A percentile compares a stretch with the other conserved stretches of the same genome.
These are phyloP conservation scores for Mallotus nudiflorus DNA, from an alignment of 345 rosid species.

Conservation along the genomic window DNA sequence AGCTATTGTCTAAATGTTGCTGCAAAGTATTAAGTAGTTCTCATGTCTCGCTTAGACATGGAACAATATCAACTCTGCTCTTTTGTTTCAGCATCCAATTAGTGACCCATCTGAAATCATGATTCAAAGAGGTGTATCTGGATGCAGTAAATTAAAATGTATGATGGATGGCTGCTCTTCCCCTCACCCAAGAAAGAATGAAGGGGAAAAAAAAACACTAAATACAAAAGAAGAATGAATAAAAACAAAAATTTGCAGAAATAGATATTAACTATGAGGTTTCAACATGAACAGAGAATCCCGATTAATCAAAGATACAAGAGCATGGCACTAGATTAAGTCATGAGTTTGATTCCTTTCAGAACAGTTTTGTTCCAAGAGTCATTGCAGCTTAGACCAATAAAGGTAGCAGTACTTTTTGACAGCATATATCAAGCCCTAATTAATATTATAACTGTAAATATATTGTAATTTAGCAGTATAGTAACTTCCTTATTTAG, in stretches of 20 bases:
- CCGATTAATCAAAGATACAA: not conserved
- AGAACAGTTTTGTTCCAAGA: not conserved
- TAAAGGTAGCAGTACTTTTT: too few species aligned
- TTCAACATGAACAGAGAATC: not conserved
- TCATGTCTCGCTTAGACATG: constrained; percentile 55
- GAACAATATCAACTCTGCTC: constrained; percentile 57
- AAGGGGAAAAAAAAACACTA: constrained; percentile 2
- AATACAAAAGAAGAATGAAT: not conserved
- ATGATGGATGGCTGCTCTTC: not conserved
- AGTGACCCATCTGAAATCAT: constrained; percentile 78
- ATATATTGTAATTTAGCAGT: too few species aligned
- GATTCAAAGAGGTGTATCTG: constrained; percentile 74
- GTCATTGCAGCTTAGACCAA: not conserved
- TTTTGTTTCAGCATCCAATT: constrained; percentile 66
- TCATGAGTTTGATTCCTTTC: not conserved
- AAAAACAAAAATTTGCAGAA: not conserved
- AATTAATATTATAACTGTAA: too few species aligned
- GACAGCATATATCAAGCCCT: too few species aligned
- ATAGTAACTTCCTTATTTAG: too few species aligned
- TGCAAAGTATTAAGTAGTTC: constrained; percentile 49
- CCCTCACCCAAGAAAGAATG: not conserved
- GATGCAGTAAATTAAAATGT: constrained; percentile 48
- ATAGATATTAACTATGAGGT: not conserved
- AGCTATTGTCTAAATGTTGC: constrained; percentile 34
- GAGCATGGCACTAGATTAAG: not conserved